A percentile compares a stretch with the other conserved stretches of the same genome.
Evolutionary conservation across 1,284 basidiomycete genomes (phyloP).

Genomic region (Vanrija sp.): DNA sequence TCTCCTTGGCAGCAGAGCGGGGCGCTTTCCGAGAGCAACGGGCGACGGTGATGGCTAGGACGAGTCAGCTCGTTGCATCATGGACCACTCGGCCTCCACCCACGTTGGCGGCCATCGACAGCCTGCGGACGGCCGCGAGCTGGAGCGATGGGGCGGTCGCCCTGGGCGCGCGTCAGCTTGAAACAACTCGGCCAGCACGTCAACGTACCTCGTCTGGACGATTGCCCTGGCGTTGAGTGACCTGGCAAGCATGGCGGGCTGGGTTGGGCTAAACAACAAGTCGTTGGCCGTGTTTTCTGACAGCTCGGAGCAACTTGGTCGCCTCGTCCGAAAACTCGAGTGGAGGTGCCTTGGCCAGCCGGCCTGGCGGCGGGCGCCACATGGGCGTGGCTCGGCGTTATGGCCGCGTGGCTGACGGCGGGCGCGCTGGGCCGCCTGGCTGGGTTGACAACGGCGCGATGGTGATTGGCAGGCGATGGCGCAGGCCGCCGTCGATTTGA

Average conservation of each 20-base stretch:
- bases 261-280: background rate
- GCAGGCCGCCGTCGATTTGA: no score
- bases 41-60: slow-evolving; percentile 11
- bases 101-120: slow-evolving; percentile 20
- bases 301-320: no score
- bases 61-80: slow-evolving; percentile 6
- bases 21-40: slow-evolving; percentile 37
- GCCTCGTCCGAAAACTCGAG: no score
- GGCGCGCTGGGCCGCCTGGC: no score
- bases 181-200: background rate
- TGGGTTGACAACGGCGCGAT: no score
- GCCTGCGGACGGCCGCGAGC: slow-evolving; percentile 14
- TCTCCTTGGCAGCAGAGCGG: slow-evolving; percentile 8
- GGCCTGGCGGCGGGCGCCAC: no score
- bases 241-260: slow-evolving; percentile 13
- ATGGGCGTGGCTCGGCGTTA: no score
- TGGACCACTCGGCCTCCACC: background rate
- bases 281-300: background rate
- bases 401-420: no score
- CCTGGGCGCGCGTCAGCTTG: slow-evolving; percentile 6
- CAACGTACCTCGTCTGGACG: slow-evolving; percentile 10
- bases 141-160: slow-evolving; percentile 7
- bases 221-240: slow-evolving; percentile 14
- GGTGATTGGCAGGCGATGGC: no score
- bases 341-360: no score